These are phyloP conservation scores for Camellia sinensis DNA, from an alignment of 148 eudicot genomes.

Conservation along the genomic window DNA sequence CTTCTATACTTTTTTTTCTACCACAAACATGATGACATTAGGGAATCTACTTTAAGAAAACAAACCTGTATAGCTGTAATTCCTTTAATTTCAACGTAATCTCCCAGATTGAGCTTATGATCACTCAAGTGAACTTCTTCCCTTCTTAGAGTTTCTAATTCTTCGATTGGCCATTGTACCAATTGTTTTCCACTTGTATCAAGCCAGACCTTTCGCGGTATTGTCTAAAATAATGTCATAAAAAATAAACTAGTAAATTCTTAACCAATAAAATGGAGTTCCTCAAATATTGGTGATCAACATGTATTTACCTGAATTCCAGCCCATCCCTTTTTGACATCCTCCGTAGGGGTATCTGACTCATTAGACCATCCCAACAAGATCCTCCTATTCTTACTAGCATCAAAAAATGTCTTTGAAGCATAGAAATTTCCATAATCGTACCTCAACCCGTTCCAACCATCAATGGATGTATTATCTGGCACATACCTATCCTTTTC, in stretches of 20 bases:
- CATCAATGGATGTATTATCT: slow-evolving; percentile 44
- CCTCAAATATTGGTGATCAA: neutral
- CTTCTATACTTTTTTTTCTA: no score
- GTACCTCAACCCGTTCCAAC: slow-evolving; percentile 72
- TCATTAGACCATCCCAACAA: slow-evolving; percentile 81
- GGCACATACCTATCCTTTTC: slow-evolving; percentile 45
- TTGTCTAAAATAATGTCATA: slow-evolving; percentile 21
- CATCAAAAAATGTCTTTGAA: slow-evolving; percentile 67
- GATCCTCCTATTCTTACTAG: slow-evolving; percentile 40
- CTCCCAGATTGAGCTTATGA: slow-evolving; percentile 23
- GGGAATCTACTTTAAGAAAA: no score
- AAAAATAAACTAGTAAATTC: neutral
- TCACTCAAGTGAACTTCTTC: slow-evolving; percentile 20
- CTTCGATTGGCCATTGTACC: slow-evolving; percentile 54
- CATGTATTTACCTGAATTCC: slow-evolving; percentile 57
- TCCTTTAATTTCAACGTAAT: slow-evolving; percentile 35
- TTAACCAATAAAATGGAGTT: neutral
- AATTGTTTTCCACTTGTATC: slow-evolving; percentile 53
- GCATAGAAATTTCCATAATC: slow-evolving; percentile 86
- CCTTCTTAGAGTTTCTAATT: slow-evolving; percentile 25
- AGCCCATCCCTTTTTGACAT: slow-evolving; percentile 68
- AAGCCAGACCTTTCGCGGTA: slow-evolving; percentile 46
- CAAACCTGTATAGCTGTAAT: slow-evolving; percentile 57
- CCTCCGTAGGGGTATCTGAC: slow-evolving; percentile 39
- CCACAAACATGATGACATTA: no score